phyloP scores from a whole-genome alignment of 2,329 filamentous ascomycete species.

The Nakataea oryzae region DNA sequence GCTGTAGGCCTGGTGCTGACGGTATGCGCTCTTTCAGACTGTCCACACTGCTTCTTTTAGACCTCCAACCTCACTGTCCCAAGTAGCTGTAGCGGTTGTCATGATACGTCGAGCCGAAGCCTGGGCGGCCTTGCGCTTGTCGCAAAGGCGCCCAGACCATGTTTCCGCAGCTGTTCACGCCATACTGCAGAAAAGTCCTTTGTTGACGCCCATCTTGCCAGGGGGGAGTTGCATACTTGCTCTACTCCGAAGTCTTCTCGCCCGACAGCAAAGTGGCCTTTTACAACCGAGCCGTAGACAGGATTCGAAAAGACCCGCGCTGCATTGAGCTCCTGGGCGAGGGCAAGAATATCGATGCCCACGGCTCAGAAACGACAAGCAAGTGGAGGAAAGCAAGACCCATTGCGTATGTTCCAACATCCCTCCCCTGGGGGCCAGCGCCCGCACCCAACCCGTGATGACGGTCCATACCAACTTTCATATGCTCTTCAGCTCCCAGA shows the following conservation, averaged over 20 bases:
- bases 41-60: no score
- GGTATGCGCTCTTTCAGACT: constrained; percentile 35
- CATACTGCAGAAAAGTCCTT: no score
- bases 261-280: constrained; percentile 76
- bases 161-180: no score
- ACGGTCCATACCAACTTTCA: background rate
- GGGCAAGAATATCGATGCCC: constrained; percentile 63
- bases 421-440: no score
- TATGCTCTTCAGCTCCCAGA: constrained; percentile 40
- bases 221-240: constrained; percentile 67
- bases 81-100: no score
- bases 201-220: constrained; percentile 20
- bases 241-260: constrained; percentile 76
- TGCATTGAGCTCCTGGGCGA: constrained; percentile 70
- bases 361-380: constrained; percentile 70
- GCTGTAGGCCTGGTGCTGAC: constrained; percentile 66
- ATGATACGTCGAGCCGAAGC: no score
- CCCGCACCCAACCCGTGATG: no score
- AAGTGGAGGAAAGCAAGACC: constrained; percentile 66
- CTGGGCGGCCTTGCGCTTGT: no score
- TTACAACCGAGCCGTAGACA: constrained; percentile 79
- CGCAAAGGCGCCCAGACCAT: no score
- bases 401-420: constrained; percentile 42
- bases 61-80: no score
- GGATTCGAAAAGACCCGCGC: constrained; percentile 60